phyloP scores from a whole-genome alignment of 805 yeast species.

The Hanseniaspora lindneri region DNA sequence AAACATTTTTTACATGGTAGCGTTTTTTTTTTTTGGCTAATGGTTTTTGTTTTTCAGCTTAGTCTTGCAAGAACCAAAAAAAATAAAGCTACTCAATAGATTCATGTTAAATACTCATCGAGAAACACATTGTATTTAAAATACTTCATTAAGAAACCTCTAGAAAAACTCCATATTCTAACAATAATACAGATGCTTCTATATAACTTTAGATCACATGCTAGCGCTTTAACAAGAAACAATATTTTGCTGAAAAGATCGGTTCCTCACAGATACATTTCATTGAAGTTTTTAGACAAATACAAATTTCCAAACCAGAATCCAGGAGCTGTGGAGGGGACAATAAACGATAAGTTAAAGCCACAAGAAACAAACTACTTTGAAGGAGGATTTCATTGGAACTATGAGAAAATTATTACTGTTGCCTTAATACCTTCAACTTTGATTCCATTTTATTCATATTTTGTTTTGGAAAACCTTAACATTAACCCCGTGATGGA shows the following conservation, averaged over 20 bases:
- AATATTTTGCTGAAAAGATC: background rate
- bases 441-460: conserved; percentile 37
- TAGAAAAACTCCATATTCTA: no score
- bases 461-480: conserved; percentile 25
- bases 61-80: no score
- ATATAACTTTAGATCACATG: no score
- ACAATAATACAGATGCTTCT: no score
- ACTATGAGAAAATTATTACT: conserved; percentile 51
- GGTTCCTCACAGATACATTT: background rate
- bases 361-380: conserved; percentile 43
- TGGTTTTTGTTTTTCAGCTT: background rate
- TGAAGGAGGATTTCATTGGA: conserved; percentile 69
- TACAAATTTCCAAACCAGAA: conserved; percentile 51
- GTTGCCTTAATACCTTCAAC: conserved; percentile 53
- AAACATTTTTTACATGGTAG: no score
- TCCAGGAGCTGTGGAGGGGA: conserved; percentile 60
- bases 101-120: no score
- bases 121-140: no score
- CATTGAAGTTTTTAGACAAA: conserved; percentile 21
- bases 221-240: background rate
- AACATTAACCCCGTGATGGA: conserved; percentile 43
- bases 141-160: no score
- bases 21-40: background rate
- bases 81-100: no score
- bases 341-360: conserved; percentile 59